Percentiles rank a stretch among this genome's conserved stretches.
Evolutionary conservation across 2,329 filamentous ascomycete genomes (phyloP).

Genomic region (Ilyonectria destructans): DNA sequence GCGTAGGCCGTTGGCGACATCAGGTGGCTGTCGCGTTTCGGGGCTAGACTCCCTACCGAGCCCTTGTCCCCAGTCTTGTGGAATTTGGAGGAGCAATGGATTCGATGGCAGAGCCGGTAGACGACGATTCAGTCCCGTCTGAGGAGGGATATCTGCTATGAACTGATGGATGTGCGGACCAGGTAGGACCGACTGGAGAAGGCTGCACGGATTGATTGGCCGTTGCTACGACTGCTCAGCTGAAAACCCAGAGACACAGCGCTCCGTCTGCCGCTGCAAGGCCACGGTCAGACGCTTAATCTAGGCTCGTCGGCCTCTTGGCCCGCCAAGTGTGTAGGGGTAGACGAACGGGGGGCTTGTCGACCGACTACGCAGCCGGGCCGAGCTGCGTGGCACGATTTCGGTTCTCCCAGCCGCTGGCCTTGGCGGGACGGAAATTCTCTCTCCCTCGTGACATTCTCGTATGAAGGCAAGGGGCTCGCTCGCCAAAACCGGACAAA

Average conservation of each 20-base stretch:
- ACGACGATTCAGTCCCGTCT: not conserved
- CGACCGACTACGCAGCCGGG: conserved; percentile 28
- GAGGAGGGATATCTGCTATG: not conserved
- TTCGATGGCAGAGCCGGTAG: not conserved
- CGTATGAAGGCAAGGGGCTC: conserved; percentile 13
- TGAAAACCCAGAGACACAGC: no score
- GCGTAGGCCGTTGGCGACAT: not conserved
- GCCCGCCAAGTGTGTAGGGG: conserved; percentile 26
- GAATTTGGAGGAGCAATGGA: not conserved
- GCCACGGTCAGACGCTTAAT: not conserved
- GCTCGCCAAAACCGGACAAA: conserved; percentile 11
- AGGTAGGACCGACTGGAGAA: not conserved
- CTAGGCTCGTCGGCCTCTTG: conserved; percentile 34
- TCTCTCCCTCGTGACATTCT: conserved; percentile 13
- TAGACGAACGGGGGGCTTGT: not conserved
- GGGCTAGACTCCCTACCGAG: conserved; percentile 22
- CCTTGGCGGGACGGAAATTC: conserved; percentile 25
- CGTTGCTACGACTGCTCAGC: not conserved
- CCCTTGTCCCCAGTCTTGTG: conserved; percentile 1
- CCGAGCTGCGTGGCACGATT: conserved; percentile 28
- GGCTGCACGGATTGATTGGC: not conserved
- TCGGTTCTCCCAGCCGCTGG: conserved; percentile 11
- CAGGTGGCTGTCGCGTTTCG: conserved; percentile 4
- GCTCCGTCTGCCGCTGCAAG: no score
- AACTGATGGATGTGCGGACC: not conserved